phyloP scores from a whole-genome alignment of 225 moss, liverwort and hornwort genomes.

The Lunularia cruciata region DNA sequence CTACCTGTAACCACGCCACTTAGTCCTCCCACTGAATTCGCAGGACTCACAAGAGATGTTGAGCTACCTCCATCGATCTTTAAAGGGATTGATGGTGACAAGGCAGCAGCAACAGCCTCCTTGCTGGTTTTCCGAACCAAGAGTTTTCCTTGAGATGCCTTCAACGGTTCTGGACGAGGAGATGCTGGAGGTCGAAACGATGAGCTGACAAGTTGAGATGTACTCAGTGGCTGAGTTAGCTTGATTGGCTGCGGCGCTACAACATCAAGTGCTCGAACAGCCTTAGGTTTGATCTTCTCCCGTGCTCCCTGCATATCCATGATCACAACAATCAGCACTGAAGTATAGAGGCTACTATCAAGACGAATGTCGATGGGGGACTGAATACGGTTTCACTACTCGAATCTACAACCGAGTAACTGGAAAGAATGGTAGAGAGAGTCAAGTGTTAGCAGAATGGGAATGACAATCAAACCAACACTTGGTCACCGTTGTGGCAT shows the following conservation, averaged over 20 bases:
- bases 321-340: no score
- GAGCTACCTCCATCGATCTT: slow-evolving; percentile 50
- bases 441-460: no score
- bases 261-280: slow-evolving; percentile 78
- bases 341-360: no score
- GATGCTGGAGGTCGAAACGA: slow-evolving; percentile 78
- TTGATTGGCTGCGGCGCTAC: slow-evolving; percentile 69
- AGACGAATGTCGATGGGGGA: no score
- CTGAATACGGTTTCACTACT: no score
- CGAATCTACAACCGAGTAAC: no score
- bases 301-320: slow-evolving; percentile 56
- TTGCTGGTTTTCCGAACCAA: slow-evolving; percentile 65
- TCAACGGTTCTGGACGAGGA: slow-evolving; percentile 66
- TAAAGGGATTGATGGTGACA: slow-evolving; percentile 52
- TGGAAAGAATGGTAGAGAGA: no score
- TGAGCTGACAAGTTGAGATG: slow-evolving; percentile 65
- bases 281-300: slow-evolving; percentile 68
- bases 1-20: slow-evolving; percentile 45
- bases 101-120: slow-evolving; percentile 52
- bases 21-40: slow-evolving; percentile 43
- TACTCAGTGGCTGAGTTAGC: slow-evolving; percentile 56
- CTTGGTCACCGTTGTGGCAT: no score
- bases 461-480: no score
- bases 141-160: slow-evolving; percentile 77
- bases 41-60: slow-evolving; percentile 37